These are phyloP conservation scores for Fusarium pseudograminearum DNA, from an alignment of 2,329 filamentous ascomycete genomes.

Conservation along the genomic window DNA sequence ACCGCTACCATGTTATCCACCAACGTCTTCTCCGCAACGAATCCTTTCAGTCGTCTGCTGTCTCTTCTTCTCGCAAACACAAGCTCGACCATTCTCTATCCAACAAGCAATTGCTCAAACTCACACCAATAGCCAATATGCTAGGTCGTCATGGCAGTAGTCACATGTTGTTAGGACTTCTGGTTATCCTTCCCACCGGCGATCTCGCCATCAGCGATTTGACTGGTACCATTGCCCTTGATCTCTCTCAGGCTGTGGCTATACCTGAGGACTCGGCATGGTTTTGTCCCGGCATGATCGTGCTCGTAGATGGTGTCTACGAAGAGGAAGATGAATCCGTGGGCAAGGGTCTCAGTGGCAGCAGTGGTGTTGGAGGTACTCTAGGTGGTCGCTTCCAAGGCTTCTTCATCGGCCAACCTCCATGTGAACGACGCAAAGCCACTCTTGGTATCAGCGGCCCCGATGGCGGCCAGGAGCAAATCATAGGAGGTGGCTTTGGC, in stretches of 20 bases:
- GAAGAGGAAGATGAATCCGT: conserved; percentile 86
- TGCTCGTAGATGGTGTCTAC: conserved; percentile 94
- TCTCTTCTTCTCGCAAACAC: conserved; percentile 70
- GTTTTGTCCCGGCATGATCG: conserved; percentile 96
- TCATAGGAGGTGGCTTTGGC: conserved; percentile 85
- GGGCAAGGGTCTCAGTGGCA: conserved; percentile 78
- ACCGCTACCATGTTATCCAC: conserved; percentile 91
- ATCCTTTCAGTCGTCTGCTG: conserved; percentile 85
- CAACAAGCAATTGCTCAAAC: conserved; percentile 79
- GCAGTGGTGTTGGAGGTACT: conserved; percentile 85
- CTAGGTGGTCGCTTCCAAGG: conserved; percentile 93
- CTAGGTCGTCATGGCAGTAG: conserved; percentile 84
- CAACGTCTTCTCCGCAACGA: conserved; percentile 93
- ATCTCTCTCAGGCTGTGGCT: conserved; percentile 82
- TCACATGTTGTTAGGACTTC: conserved; percentile 87
- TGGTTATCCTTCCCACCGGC: conserved; percentile 84
- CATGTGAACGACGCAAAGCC: conserved; percentile 83
- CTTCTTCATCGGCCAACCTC: conserved; percentile 91
- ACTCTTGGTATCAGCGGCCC: conserved; percentile 78
- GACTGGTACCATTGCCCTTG: conserved; percentile 87
- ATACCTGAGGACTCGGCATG: conserved; percentile 89
- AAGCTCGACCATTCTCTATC: conserved; percentile 71
- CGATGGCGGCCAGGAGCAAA: conserved; percentile 69
- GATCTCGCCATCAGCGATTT: conserved; percentile 85
- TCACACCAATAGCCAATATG: conserved; percentile 84